Evolutionary conservation across 441 rosid genomes (phyloP).

Genomic region (Eruca vesicaria): DNA sequence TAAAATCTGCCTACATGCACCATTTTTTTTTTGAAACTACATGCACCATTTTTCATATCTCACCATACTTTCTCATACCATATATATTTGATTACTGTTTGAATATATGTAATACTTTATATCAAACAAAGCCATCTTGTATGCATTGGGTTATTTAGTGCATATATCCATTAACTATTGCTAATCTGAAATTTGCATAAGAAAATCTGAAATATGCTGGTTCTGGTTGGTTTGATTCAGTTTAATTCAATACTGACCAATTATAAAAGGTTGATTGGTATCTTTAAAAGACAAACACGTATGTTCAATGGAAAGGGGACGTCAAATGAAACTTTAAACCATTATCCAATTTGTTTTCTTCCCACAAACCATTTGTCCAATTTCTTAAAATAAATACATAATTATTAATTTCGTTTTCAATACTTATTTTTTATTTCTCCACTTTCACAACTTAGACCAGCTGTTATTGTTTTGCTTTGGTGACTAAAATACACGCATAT

Average conservation of each 20-base stretch:
- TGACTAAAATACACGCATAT: slow-evolving; percentile 25
- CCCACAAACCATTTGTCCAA: slow-evolving; percentile 15
- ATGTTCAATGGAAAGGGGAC: slow-evolving; percentile 4
- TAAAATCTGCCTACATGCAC: slow-evolving; percentile 2
- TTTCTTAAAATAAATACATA: background rate
- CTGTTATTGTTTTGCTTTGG: slow-evolving; percentile 31
- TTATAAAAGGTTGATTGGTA: background rate
- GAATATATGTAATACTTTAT: background rate
- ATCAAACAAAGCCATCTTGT: background rate
- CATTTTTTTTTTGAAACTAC: too few species aligned
- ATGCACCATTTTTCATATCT: slow-evolving; percentile 3
- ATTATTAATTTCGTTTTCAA: background rate
- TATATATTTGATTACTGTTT: background rate
- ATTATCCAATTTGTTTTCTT: slow-evolving; percentile 14
- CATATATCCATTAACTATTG: background rate
- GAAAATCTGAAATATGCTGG: background rate
- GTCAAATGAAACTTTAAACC: slow-evolving; percentile 11
- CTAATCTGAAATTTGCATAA: background rate
- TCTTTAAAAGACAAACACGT: slow-evolving; percentile 16
- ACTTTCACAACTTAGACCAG: slow-evolving; percentile 33
- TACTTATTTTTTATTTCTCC: background rate
- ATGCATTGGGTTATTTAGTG: background rate
- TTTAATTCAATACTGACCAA: background rate
- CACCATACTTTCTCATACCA: background rate
- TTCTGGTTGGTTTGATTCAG: background rate